Evolutionary conservation across 371 early-diverging fungal genomes (phyloP), one percentile per base, ranked within the genome.

Genomic region (Paraphysoderma sedebokerense): DNA sequence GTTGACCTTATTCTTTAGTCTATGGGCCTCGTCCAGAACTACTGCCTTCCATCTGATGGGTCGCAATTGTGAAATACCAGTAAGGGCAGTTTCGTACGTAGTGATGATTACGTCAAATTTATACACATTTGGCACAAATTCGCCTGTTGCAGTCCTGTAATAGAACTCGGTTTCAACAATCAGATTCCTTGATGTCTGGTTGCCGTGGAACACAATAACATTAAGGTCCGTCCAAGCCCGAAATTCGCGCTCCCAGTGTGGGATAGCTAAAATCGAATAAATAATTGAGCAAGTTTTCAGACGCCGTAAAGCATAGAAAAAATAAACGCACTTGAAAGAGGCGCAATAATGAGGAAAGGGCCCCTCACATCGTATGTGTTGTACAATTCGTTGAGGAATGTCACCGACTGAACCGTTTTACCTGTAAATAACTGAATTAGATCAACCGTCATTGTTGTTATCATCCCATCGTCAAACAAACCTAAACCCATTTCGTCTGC

Each of bases 11-110:
- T 97, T 97, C 59, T 95, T 93, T 52, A 97, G 68, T 38, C 95
- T 77, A 53, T 97, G 95, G 7, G 91, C 95, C 61, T 97, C 95
- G 56, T 97, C 98, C 11, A 95, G 81, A 7, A 97, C 81, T 41
- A 87, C 78, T 54, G 87, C 86, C 53, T 85, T 82, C 86, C 87
- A 96, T 5, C 76, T 65, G 47, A 95, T 72, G 29, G 82, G 74
- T 34, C 74, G 67, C 26, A 95, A 61, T 46, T 83, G 79, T 2
- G 81, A 58, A 5, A 73, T 65, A 23, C 79, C 77, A 17, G 76
- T 70, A 54, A 77, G 66, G 34, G 77, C 81, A 87, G 85, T 87
- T 54, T 88, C 87, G 55, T 85, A 86, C 12, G 86, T 84, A 0
- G 88, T 85, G 34, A 89, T 77, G 31, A 88, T 48, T 0, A 85